Evolutionary conservation across 2,329 filamentous ascomycete genomes (phyloP).

Genomic region (Dactylellina cionopaga): DNA sequence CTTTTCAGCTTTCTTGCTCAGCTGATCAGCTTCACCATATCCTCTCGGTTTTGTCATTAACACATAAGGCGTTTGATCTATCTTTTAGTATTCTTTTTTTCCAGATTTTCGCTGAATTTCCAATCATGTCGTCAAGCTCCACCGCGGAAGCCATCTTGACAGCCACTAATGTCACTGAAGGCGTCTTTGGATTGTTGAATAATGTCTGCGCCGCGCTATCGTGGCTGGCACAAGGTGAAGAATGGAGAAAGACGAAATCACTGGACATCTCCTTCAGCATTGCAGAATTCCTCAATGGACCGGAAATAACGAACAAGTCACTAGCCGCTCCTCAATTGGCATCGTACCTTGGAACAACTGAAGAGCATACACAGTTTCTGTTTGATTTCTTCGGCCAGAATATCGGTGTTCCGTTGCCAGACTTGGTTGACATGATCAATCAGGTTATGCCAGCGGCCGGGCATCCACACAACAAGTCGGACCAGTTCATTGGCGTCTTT

Average conservation of each 20-base stretch:
- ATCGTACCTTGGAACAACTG: conserved; percentile 24
- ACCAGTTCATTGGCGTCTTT: conserved; percentile 21
- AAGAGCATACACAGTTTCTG: conserved; percentile 29
- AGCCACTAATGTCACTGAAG: conserved; percentile 28
- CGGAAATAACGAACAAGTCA: conserved; percentile 30
- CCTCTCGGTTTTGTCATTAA: neutral
- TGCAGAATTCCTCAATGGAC: conserved; percentile 21
- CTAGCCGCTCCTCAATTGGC: conserved; percentile 32
- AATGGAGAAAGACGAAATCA: conserved; percentile 25
- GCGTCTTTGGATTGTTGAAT: conserved; percentile 16
- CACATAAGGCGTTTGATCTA: no score
- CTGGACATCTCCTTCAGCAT: conserved; percentile 27
- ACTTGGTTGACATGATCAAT: conserved; percentile 29
- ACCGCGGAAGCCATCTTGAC: conserved; percentile 30
- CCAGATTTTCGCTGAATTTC: no score
- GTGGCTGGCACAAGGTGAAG: conserved; percentile 26
- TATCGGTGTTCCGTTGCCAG: conserved; percentile 15
- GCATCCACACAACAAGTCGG: conserved; percentile 25
- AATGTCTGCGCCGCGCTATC: conserved; percentile 20
- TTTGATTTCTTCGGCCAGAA: conserved; percentile 35
- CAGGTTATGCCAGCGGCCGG: conserved; percentile 34
- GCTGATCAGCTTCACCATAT: neutral
- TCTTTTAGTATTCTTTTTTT: neutral
- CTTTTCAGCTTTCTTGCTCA: neutral
- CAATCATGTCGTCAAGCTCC: conserved; percentile 6